phyloP scores from a whole-genome alignment of 1,139 yeast genomes.

The Nematodospora anomalae region DNA sequence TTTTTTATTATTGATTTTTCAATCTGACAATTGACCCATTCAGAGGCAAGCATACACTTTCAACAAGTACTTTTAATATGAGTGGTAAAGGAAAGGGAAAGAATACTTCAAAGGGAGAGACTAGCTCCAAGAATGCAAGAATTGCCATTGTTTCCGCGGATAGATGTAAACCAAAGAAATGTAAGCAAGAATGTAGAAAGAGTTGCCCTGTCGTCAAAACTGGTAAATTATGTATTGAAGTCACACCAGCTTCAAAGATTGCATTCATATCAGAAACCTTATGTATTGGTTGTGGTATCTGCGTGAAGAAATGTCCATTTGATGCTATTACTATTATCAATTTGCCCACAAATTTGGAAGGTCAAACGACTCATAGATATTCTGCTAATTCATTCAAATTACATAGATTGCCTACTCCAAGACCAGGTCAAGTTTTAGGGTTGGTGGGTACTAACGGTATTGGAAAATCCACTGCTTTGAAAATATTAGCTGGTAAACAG shows the following conservation, averaged over 20 bases:
- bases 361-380: conserved; percentile 93
- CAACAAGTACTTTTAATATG: conserved; percentile 7
- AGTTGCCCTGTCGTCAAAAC: conserved; percentile 97
- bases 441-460: conserved; percentile 99
- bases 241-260: conserved; percentile 83
- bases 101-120: conserved; percentile 19
- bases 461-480: conserved; percentile 97
- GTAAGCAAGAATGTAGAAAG: conserved; percentile 96
- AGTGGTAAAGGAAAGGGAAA: conserved; percentile 15
- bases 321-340: conserved; percentile 95
- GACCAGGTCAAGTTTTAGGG: conserved; percentile 98
- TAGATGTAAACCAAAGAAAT: conserved; percentile 96
- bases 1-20: too few species aligned
- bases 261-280: conserved; percentile 94
- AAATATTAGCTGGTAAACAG: conserved; percentile 96
- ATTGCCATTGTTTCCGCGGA: conserved; percentile 93
- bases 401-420: conserved; percentile 95
- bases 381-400: conserved; percentile 96
- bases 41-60: too few species aligned
- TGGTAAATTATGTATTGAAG: conserved; percentile 97
- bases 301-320: conserved; percentile 97
- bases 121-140: conserved; percentile 71
- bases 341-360: conserved; percentile 90
- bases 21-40: too few species aligned
- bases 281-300: conserved; percentile 99